These are phyloP conservation scores for Eucalyptus regnans DNA, from an alignment of 345 rosid genomes.

Conservation along the genomic window DNA sequence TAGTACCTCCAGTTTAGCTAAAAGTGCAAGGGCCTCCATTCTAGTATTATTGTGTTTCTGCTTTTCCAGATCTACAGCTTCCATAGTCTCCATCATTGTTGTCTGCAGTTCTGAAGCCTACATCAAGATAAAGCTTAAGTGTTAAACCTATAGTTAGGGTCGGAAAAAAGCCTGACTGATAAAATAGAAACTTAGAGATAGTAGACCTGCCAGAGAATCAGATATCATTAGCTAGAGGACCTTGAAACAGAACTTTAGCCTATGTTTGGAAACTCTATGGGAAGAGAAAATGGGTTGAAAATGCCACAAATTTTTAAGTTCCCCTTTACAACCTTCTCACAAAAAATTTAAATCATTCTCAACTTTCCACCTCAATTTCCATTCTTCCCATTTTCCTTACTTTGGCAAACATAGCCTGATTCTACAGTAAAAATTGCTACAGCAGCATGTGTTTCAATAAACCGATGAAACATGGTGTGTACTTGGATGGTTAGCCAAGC, in stretches of 20 bases:
- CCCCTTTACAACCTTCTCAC: background rate
- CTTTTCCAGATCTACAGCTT: constrained; percentile 86
- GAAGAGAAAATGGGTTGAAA: background rate
- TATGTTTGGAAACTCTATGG: background rate
- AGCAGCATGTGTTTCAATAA: background rate
- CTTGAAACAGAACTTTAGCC: background rate
- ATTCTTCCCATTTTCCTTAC: background rate
- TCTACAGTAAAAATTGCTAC: background rate
- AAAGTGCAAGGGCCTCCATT: constrained; percentile 73
- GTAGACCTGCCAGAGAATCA: background rate
- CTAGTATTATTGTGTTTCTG: constrained; percentile 93
- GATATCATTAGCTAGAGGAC: background rate
- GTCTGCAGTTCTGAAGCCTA: constrained; percentile 94
- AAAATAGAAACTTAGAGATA: background rate
- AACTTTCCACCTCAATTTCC: background rate
- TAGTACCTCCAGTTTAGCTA: constrained; percentile 84
- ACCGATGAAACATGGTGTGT: background rate
- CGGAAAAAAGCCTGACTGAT: background rate
- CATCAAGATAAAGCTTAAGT: background rate
- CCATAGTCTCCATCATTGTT: constrained; percentile 86
- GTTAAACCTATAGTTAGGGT: background rate
- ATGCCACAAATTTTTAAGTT: background rate
- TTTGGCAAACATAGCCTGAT: background rate
- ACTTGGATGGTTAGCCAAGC: background rate
- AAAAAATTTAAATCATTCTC: background rate